A percentile compares a stretch with the other conserved stretches of the same genome.
phyloP scores from a whole-genome alignment of 306 rosid species.

The Sesbania bispinosa region DNA sequence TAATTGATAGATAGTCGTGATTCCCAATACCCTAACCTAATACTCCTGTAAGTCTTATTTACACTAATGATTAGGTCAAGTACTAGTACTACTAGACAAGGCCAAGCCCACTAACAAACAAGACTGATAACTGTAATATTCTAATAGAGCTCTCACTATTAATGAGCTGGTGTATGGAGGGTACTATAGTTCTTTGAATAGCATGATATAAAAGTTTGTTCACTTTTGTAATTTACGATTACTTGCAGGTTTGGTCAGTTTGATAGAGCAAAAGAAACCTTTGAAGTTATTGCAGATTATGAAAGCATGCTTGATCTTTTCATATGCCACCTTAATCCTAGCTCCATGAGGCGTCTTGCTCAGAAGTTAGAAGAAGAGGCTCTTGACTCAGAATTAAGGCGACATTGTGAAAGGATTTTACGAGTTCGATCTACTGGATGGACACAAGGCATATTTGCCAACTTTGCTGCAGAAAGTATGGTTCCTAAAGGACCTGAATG shows the following conservation, averaged over 20 bases:
- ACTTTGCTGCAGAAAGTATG: conserved; percentile 99
- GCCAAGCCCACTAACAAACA: neutral
- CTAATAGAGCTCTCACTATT: neutral
- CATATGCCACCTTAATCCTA: conserved; percentile 98
- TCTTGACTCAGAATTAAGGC: conserved; percentile 90
- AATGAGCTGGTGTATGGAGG: conserved; percentile 11
- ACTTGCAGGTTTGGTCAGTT: conserved; percentile 95
- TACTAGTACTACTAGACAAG: neutral
- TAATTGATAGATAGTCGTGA: too few species aligned
- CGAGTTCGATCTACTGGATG: conserved; percentile 91
- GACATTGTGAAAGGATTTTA: conserved; percentile 93
- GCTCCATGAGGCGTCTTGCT: conserved; percentile 98
- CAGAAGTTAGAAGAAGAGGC: conserved; percentile 98
- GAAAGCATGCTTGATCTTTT: conserved; percentile 95
- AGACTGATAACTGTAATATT: neutral
- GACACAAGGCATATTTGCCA: conserved; percentile 99
- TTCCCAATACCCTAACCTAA: neutral
- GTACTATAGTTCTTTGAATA: conserved; percentile 9
- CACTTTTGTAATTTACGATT: conserved; percentile 27
- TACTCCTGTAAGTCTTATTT: neutral
- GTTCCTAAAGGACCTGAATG: conserved; percentile 99
- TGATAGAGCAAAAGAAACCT: conserved; percentile 96
- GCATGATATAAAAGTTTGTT: conserved; percentile 10
- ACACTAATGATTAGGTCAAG: neutral
- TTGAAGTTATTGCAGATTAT: conserved; percentile 82